Percentiles rank a stretch among this genome's conserved stretches.
Evolutionary conservation across 108 stramenopile genomes (phyloP).

Genomic region (Stephanodiscus triporus): DNA sequence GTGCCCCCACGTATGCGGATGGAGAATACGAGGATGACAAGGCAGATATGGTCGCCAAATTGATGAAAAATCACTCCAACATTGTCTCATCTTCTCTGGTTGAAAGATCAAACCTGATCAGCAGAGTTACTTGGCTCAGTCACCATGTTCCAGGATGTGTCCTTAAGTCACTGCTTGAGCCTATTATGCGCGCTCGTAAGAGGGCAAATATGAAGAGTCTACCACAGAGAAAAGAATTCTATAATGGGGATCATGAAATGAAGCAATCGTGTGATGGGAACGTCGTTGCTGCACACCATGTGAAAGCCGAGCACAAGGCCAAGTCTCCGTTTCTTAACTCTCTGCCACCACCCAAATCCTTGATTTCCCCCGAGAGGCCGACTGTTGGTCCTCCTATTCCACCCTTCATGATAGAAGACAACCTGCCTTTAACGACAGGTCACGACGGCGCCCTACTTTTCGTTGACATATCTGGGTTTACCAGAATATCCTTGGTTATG

Average conservation of each 20-base stretch:
- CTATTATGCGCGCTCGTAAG: constrained; percentile 25
- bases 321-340: neutral
- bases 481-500: constrained; percentile 66
- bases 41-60: constrained; percentile 22
- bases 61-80: constrained; percentile 27
- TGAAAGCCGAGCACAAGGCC: constrained; percentile 6
- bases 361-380: constrained; percentile 13
- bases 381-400: neutral
- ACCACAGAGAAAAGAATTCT: neutral
- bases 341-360: constrained; percentile 22
- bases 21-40: constrained; percentile 33
- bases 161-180: constrained; percentile 35
- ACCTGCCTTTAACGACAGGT: constrained; percentile 44
- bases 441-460: constrained; percentile 74
- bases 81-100: constrained; percentile 23
- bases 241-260: neutral
- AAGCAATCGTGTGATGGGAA: neutral
- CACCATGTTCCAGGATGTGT: constrained; percentile 63
- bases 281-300: no score
- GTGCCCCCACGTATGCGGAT: constrained; percentile 13
- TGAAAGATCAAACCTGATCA: constrained; percentile 46
- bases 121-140: constrained; percentile 52
- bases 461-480: constrained; percentile 90
- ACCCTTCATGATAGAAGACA: constrained; percentile 8
- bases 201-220: constrained; percentile 13